Conservation (phyloP, 495 filamentous ascomycete genomes). For the Penicillium steckii region DNA sequence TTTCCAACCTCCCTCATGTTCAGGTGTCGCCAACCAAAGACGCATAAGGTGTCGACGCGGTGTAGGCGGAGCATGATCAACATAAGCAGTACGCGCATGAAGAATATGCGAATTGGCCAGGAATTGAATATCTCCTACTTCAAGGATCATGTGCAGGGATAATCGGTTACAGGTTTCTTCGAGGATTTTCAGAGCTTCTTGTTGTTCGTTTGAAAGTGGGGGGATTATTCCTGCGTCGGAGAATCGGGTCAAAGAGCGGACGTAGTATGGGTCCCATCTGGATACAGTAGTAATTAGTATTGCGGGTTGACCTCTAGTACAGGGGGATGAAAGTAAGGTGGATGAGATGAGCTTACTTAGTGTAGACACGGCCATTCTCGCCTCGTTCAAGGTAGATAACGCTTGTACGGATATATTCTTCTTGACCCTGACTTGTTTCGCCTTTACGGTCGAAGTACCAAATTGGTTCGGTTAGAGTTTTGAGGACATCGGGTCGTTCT, state of each 20-base stretch:
- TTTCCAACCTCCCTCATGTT: conserved; percentile 81
- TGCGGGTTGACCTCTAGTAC: neutral
- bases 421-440: conserved; percentile 70
- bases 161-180: conserved; percentile 65
- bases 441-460: conserved; percentile 98
- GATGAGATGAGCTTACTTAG: conserved; percentile 32
- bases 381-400: conserved; percentile 71
- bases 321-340: conserved; percentile 14
- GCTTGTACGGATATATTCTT: conserved; percentile 70
- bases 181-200: conserved; percentile 61
- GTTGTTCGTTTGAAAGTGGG: conserved; percentile 60
- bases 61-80: conserved; percentile 60
- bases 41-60: conserved; percentile 78
- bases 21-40: conserved; percentile 78
- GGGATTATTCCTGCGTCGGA: conserved; percentile 65
- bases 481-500: conserved; percentile 76
- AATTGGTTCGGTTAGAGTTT: conserved; percentile 69
- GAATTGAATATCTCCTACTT: conserved; percentile 80
- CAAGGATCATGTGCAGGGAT: conserved; percentile 73
- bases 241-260: conserved; percentile 66
- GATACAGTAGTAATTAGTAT: conserved; percentile 16
- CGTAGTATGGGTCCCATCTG: conserved; percentile 82
- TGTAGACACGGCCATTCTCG: conserved; percentile 51
- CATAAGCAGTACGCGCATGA: conserved; percentile 67
- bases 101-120: conserved; percentile 66